Conservation (phyloP, 2,329 filamentous ascomycete species). For the Graphilbum fragrans region DNA sequence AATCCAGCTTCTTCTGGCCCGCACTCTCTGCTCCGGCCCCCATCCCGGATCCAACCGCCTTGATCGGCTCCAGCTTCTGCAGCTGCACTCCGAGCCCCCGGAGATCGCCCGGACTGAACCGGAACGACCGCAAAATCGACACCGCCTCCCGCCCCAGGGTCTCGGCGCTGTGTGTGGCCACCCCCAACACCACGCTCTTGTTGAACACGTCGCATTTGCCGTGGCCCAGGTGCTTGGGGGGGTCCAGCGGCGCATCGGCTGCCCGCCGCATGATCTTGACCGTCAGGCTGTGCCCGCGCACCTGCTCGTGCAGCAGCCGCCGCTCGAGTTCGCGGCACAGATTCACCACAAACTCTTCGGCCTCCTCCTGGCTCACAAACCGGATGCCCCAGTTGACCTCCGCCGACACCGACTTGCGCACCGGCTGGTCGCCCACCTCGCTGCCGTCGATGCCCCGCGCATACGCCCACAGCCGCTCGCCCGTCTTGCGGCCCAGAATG, state of each 20-base stretch:
- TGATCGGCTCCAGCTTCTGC: constrained; percentile 80
- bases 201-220: constrained; percentile 92
- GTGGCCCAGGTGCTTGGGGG: constrained; percentile 86
- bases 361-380: constrained; percentile 84
- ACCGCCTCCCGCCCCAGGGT: constrained; percentile 70
- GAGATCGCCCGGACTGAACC: constrained; percentile 83
- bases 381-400: constrained; percentile 98
- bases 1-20: constrained; percentile 60
- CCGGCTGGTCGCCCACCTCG: constrained; percentile 75
- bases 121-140: constrained; percentile 69
- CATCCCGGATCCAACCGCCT: constrained; percentile 34
- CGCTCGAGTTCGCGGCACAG: constrained; percentile 76
- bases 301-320: constrained; percentile 67
- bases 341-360: constrained; percentile 80
- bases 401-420: constrained; percentile 89
- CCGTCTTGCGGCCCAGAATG: constrained; percentile 79
- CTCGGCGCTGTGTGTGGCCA: constrained; percentile 66
- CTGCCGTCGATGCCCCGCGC: constrained; percentile 74
- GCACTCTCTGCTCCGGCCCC: constrained; percentile 29
- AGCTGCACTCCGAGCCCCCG: constrained; percentile 86
- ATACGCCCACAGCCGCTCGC: constrained; percentile 83
- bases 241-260: constrained; percentile 76
- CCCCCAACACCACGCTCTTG: constrained; percentile 71
- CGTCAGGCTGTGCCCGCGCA: constrained; percentile 79
- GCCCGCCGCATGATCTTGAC: constrained; percentile 91